These are phyloP conservation scores for Russula sp. DNA, from an alignment of 768 basidiomycete genomes.

Conservation along the genomic window DNA sequence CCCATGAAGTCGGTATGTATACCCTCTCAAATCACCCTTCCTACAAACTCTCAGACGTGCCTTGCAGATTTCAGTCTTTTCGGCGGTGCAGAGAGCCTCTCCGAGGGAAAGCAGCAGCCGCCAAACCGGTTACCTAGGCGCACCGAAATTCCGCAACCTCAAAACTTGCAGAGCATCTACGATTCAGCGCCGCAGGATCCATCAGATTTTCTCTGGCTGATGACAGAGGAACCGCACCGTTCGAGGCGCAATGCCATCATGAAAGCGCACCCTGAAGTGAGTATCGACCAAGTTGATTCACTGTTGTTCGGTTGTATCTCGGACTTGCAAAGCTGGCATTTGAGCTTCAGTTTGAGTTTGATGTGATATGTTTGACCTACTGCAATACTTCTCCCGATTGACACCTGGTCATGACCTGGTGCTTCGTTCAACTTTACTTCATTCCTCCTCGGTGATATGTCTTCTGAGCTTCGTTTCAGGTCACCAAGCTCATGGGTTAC, in stretches of 20 bases:
- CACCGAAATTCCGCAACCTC: slow-evolving; percentile 39
- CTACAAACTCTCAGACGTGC: not conserved
- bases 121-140: slow-evolving; percentile 40
- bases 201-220: slow-evolving; percentile 87
- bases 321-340: not conserved
- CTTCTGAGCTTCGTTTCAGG: slow-evolving; percentile 37
- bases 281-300: slow-evolving; percentile 19
- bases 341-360: too few species aligned
- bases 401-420: not conserved
- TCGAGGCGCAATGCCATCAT: slow-evolving; percentile 81
- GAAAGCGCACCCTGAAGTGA: slow-evolving; percentile 88
- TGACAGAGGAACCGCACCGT: slow-evolving; percentile 97
- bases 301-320: not conserved
- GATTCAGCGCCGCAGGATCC: slow-evolving; percentile 63
- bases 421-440: not conserved
- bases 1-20: slow-evolving; percentile 16
- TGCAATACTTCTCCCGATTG: not conserved
- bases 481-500: slow-evolving; percentile 94
- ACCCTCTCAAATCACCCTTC: not conserved
- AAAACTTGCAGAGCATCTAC: slow-evolving; percentile 37
- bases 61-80: slow-evolving; percentile 65
- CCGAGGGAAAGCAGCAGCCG: slow-evolving; percentile 39
- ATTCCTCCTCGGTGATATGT: not conserved
- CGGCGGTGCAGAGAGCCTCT: slow-evolving; percentile 75
- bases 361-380: not conserved